A percentile compares a stretch with the other conserved stretches of the same genome.
phyloP scores from a whole-genome alignment of 805 yeast species.

The Suhomyces vadensis region DNA sequence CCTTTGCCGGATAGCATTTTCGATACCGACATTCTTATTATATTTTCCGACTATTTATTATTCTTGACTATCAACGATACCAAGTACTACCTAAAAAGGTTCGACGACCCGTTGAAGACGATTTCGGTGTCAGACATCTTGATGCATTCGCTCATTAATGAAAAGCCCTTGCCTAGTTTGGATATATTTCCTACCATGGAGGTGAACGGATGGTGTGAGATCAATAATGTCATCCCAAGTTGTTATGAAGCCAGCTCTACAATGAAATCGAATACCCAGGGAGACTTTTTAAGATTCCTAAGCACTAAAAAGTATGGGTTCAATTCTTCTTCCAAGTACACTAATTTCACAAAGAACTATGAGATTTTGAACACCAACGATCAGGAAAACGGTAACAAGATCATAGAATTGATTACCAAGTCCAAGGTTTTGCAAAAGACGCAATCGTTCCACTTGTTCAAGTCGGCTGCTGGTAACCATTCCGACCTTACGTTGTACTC shows the following conservation, averaged over 20 bases:
- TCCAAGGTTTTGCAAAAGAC: conserved; percentile 74
- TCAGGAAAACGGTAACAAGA: conserved; percentile 27
- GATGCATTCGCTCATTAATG: conserved; percentile 89
- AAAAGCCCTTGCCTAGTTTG: conserved; percentile 62
- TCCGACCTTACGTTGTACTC: conserved; percentile 47
- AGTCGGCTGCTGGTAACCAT: conserved; percentile 25
- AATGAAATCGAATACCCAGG: conserved; percentile 9
- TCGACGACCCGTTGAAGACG: conserved; percentile 26
- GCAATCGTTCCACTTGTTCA: conserved; percentile 85
- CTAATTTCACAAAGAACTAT: conserved; percentile 27
- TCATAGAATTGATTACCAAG: conserved; percentile 61
- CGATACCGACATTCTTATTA: conserved; percentile 55
- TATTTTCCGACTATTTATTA: conserved; percentile 79
- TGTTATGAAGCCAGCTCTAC: conserved; percentile 37
- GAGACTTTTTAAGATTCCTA: conserved; percentile 29
- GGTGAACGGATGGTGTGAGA: conserved; percentile 68
- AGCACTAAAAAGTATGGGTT: conserved; percentile 29
- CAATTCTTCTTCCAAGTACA: conserved; percentile 20
- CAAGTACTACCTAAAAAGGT: conserved; percentile 29
- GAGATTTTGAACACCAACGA: conserved; percentile 17
- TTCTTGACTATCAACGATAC: conserved; percentile 57
- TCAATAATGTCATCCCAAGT: conserved; percentile 55
- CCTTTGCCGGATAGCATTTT: conserved; percentile 14
- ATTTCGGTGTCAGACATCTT: conserved; percentile 76
- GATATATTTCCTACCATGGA: conserved; percentile 59